Base-by-base conservation (phyloP, 768 basidiomycete genomes). In the Mycena vitilis region DNA sequence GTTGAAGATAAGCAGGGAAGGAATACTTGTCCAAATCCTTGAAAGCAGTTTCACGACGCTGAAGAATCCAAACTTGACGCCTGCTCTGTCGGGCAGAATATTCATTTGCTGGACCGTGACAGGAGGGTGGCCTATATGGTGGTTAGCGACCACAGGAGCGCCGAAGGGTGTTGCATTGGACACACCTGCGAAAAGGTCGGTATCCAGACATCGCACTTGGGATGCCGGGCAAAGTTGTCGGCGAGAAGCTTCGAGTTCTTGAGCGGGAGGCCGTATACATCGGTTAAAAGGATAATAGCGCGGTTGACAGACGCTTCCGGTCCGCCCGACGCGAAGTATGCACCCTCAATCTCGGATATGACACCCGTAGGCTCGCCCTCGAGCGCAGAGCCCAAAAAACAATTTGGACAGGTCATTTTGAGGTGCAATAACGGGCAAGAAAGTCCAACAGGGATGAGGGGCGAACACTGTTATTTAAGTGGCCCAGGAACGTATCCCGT, bases 151-250 rank as follows among this genome's bases (percentile, higher is more conserved):
- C 30, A 30, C 2, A 5, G 30, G 30, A 5, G n/a, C n/a, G n/a
- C n/a, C 30, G 30, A 30, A 30, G 30, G 30, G 5, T 30, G 30
- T 5, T n/a, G n/a, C n/a, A n/a, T n/a, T n/a, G n/a, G n/a, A n/a
- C n/a, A n/a, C n/a, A 40, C 18, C n/a, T 37, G 37, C 20, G 23
- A 22, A 30, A 7, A 70, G 62, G 22, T 86, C 85, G 83, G 85
- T 22, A 82, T 78, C 79, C 81, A 85, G 34, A 84, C 85, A 62
- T 85, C 85, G 62, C 83, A 80, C 8, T 74, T 73, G 36, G 84
- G 70, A 6, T 70, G 55, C 45, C 77, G 71, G 16, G 81, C 76
- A 38, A 83, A 74, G 37, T 71, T 65, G 74, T 86, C 83, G 4
- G 84, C 83, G 0, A 85, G 70, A 60, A 87, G 75, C 72, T 81